A percentile compares a stretch with the other conserved stretches of the same genome.
phyloP scores from a whole-genome alignment of 2,329 filamentous ascomycete genomes.

The Botrytis cinerea region DNA sequence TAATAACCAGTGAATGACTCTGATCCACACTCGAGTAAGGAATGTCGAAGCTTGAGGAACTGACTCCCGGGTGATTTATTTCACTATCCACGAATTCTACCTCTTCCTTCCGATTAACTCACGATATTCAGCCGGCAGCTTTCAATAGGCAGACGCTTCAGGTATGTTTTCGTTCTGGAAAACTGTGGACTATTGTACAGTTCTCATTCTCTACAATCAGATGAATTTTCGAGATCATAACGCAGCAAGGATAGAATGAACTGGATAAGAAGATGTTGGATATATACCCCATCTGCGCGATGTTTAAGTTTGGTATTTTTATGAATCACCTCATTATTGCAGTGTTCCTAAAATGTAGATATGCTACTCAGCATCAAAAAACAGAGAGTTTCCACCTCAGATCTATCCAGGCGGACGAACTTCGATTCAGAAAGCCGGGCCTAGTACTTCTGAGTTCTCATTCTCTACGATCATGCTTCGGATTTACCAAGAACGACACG shows the following conservation, averaged over 20 bases:
- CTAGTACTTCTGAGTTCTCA: not conserved
- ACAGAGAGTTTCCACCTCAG: not conserved
- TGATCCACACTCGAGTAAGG: not conserved
- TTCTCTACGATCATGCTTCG: not conserved
- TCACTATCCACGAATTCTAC: not conserved
- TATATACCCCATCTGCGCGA: not conserved
- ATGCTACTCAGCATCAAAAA: not conserved
- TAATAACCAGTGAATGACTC: not conserved
- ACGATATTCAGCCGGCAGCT: not conserved
- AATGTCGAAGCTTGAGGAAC: not conserved
- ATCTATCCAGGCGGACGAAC: no score
- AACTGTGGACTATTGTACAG: not conserved
- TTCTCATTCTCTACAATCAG: not conserved
- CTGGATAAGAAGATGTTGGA: not conserved
- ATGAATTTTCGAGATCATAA: no score
- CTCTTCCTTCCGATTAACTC: not conserved
- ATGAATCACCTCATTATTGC: accelerated
- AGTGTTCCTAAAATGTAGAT: not conserved
- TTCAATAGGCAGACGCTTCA: not conserved
- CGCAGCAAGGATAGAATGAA: not conserved
- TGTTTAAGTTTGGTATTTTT: not conserved
- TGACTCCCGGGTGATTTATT: not conserved
- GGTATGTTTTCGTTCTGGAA: not conserved
- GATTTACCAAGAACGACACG: not conserved
- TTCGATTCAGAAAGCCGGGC: not conserved